Percentiles rank a stretch among this genome's conserved stretches.
Evolutionary conservation across 306 rosid species (phyloP).

Genomic region (Rosa multiflora): DNA sequence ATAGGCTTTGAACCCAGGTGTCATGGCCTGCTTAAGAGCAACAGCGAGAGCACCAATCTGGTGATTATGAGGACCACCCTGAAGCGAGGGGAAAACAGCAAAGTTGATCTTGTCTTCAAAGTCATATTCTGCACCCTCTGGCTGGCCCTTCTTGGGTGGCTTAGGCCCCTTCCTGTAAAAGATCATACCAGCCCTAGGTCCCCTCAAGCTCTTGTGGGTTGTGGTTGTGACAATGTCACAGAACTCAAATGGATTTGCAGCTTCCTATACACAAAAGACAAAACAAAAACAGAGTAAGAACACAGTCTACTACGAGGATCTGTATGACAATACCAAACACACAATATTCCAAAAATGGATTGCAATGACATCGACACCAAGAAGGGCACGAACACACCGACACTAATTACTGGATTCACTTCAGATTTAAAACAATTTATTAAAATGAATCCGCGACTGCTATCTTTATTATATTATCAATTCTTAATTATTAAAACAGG

Average conservation of each 20-base stretch:
- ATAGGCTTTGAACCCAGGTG: slow-evolving; percentile 79
- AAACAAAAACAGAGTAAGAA: background rate
- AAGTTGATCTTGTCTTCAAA: slow-evolving; percentile 93
- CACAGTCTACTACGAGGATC: background rate
- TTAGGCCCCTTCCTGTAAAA: slow-evolving; percentile 90
- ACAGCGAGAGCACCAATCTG: slow-evolving; percentile 97
- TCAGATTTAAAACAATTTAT: background rate
- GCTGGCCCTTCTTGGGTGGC: slow-evolving; percentile 94
- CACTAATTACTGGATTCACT: background rate
- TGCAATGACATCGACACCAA: background rate
- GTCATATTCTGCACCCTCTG: slow-evolving; percentile 74
- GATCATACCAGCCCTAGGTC: slow-evolving; percentile 98
- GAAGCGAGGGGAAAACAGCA: slow-evolving; percentile 92
- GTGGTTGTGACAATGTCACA: slow-evolving; percentile 94
- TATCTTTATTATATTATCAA: background rate
- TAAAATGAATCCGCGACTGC: background rate
- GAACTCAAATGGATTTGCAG: slow-evolving; percentile 73
- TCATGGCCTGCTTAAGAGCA: slow-evolving; percentile 73
- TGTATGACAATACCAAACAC: background rate
- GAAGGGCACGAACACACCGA: background rate
- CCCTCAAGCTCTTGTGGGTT: slow-evolving; percentile 93
- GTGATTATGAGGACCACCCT: slow-evolving; percentile 98
- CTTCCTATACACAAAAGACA: slow-evolving; percentile 53
- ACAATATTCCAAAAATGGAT: background rate
- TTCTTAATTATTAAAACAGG: background rate